phyloP scores from a whole-genome alignment of 441 rosid species.

The Macaranga tanarius region DNA sequence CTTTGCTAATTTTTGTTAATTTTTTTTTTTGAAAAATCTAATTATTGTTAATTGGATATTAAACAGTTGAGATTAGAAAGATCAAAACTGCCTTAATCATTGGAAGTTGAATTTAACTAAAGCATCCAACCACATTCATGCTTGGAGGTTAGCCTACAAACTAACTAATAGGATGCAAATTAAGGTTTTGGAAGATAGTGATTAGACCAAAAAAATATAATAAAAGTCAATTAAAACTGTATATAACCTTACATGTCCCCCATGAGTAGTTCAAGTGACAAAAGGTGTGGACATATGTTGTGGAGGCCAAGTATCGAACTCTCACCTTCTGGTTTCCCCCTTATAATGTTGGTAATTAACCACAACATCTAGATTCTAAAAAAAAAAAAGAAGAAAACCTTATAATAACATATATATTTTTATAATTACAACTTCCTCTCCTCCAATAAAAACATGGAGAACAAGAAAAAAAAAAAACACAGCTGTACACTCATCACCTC shows the following conservation, averaged over 20 bases:
- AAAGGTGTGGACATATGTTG: too few species aligned
- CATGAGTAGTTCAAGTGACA: too few species aligned
- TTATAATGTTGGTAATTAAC: too few species aligned
- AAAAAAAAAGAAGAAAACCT: too few species aligned
- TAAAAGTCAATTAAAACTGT: background rate
- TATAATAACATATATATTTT: background rate
- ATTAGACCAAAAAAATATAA: constrained; percentile 22
- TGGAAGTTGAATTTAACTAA: constrained; percentile 28
- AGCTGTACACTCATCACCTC: constrained; percentile 24
- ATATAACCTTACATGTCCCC: too few species aligned
- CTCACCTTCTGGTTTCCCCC: too few species aligned
- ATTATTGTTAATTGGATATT: constrained; percentile 1
- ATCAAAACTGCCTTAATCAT: constrained; percentile 26
- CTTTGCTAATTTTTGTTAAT: too few species aligned
- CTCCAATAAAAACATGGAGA: background rate
- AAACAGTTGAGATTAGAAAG: constrained; percentile 18
- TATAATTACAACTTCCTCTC: constrained; percentile 18
- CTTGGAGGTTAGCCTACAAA: constrained; percentile 30
- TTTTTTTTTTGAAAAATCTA: too few species aligned
- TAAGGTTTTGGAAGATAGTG: constrained; percentile 15
- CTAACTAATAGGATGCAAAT: constrained; percentile 11
- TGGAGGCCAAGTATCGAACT: too few species aligned
- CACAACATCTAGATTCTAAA: too few species aligned
- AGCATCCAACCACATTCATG: constrained; percentile 7
- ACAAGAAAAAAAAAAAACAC: background rate